phyloP scores from a whole-genome alignment of 371 early-diverging fungal genomes.

The Mucor velutinosus region DNA sequence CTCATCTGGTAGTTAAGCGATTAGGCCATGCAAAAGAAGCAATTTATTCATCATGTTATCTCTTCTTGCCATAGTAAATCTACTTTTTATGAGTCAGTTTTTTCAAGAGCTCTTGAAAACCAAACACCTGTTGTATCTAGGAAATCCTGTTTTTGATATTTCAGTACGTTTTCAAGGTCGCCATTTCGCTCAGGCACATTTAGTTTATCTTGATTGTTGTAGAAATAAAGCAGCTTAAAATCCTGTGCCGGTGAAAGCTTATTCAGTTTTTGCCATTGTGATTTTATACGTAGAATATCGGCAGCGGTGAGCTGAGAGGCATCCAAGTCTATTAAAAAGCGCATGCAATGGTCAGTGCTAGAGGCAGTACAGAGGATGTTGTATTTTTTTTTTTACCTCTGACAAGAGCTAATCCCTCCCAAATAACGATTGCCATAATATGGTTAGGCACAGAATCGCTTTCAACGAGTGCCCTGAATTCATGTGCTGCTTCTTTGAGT shows the following conservation, averaged over 20 bases:
- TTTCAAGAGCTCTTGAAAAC: not conserved
- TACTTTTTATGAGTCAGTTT: not conserved
- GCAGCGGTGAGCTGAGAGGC: not conserved
- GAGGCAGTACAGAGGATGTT: not conserved
- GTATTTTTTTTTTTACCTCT: no score
- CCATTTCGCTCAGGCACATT: not conserved
- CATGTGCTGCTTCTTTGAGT: not conserved
- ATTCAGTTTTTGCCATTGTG: not conserved
- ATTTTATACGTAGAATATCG: not conserved
- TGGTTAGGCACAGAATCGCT: not conserved
- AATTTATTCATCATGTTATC: no score
- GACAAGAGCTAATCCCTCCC: slow-evolving; percentile 6
- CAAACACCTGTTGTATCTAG: not conserved
- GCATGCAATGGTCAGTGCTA: not conserved
- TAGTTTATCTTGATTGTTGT: not conserved
- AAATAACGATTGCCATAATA: slow-evolving; percentile 5
- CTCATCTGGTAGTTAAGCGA: no score
- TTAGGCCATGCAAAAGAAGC: no score
- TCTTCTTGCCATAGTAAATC: no score
- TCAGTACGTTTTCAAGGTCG: not conserved
- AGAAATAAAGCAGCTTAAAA: not conserved
- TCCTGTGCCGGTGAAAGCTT: not conserved
- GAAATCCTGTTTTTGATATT: not conserved
- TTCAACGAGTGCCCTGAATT: not conserved
- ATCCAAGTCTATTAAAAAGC: not conserved